phyloP scores from a whole-genome alignment of 257 asterid genomes.

The Voacanga thouarsii region DNA sequence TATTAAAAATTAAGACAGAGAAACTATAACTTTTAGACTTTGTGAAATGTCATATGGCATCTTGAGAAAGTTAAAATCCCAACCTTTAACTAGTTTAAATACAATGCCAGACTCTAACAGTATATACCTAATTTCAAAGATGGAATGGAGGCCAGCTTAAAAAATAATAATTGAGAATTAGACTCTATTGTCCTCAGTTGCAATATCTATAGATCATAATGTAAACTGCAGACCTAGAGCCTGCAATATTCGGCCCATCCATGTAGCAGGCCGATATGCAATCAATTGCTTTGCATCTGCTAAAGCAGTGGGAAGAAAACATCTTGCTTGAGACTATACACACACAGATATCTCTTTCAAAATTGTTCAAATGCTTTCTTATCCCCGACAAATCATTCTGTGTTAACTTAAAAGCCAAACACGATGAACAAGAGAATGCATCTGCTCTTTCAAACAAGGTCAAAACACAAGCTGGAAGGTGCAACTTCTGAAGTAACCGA shows the following conservation, averaged over 20 bases:
- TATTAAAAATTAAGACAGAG: no score
- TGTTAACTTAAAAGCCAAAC: background rate
- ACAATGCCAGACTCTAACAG: background rate
- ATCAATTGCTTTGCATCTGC: background rate
- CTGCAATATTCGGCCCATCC: background rate
- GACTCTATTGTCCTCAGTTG: no score
- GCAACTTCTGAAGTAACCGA: background rate
- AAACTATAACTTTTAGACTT: background rate
- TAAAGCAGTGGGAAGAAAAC: background rate
- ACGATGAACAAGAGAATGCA: background rate
- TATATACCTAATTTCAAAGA: background rate
- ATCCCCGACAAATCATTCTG: background rate
- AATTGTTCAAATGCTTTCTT: background rate
- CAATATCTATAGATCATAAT: no score
- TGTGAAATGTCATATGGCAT: background rate
- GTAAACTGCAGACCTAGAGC: no score
- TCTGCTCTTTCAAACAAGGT: background rate
- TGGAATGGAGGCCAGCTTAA: background rate
- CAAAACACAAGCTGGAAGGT: background rate
- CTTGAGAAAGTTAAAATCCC: background rate
- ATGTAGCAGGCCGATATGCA: background rate
- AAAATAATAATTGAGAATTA: background rate
- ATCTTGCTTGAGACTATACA: background rate
- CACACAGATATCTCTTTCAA: background rate
- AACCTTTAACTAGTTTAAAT: background rate